Base-by-base conservation (phyloP, 2,329 filamentous ascomycete genomes). In the Bipolaris cookei region DNA sequence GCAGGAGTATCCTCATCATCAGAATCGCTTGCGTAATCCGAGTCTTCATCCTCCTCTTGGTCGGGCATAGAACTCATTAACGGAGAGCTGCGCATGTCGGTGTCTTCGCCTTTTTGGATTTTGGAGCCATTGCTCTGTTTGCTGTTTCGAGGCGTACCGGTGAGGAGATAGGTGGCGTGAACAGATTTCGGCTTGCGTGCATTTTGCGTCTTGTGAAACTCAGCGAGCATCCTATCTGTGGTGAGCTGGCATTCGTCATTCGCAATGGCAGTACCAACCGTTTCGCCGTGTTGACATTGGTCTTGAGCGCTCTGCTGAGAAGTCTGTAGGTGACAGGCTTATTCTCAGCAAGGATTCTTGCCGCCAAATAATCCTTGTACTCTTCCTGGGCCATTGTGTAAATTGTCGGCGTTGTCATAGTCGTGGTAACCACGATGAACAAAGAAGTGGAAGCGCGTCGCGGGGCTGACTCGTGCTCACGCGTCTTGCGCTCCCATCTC, bases 91-190 rank as follows among this genome's bases (percentile, higher is more conserved):
- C 82, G 84, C 82, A 89, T 88, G 59, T 81, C 78, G 42, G 88
- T 86, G 55, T 92, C 85, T 50, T 90, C 88, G n/a, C 80, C 85
- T 66, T 89, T 83, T 34, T 44, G 57, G 21, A 70, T 72, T 30
- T 74, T 69, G 44, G 66, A 61, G 20, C 76, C 79, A 63, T 81
- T 82, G 10, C 74, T 58, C 13, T 66, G 59, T 23, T 68, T 55
- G 25, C 52, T 14, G 13, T 35, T 42, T 51, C 77, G 81, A 68
- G 86, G 89, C 20, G 81, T 84, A 37, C 94, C 95, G 48, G 88
- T 90, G 43, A 99, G 74, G 46, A 97, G 81, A 77, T 97, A 99
- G n/a, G 92, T 97, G 42, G 94, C 95, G 78, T 96, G 86, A n/a
- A 97, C 82, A 23, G 87, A 88, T 20, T 86, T 84, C 0, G 90